These are phyloP conservation scores for Ophidiomyces ophidiicola DNA, from an alignment of 2,329 filamentous ascomycete species.

Conservation along the genomic window DNA sequence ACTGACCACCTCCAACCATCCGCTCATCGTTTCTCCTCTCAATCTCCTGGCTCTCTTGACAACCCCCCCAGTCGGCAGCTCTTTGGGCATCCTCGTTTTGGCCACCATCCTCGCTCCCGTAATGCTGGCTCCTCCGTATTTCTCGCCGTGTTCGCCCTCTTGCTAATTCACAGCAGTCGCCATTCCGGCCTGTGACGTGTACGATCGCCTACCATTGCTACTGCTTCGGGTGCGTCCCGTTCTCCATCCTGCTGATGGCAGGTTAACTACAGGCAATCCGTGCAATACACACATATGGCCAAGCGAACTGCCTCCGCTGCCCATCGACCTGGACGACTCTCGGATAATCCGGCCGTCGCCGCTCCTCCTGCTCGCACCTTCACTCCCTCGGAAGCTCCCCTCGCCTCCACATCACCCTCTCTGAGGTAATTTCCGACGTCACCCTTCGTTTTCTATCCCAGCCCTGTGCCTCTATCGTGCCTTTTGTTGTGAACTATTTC, in stretches of 20 bases:
- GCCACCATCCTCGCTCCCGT: too few species aligned
- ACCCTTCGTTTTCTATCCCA: constrained; percentile 9
- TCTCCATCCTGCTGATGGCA: constrained; percentile 32
- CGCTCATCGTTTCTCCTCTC: too few species aligned
- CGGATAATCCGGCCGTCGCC: constrained; percentile 26
- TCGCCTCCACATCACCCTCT: constrained; percentile 20
- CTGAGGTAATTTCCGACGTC: constrained; percentile 27
- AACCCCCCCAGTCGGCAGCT: too few species aligned
- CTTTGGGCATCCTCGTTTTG: too few species aligned
- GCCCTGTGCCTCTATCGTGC: constrained; percentile 5
- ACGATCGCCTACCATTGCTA: constrained; percentile 12
- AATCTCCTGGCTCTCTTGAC: too few species aligned
- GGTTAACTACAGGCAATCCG: constrained; percentile 24
- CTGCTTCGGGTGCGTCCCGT: constrained; percentile 9
- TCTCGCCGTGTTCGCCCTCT: too few species aligned
- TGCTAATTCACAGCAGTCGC: too few species aligned
- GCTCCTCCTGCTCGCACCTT: constrained; percentile 21
- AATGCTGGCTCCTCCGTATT: too few species aligned
- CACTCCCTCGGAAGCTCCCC: constrained; percentile 18
- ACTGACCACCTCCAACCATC: too few species aligned
- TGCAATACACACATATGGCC: constrained; percentile 35
- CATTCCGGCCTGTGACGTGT: constrained; percentile 10
- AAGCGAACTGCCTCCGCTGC: constrained; percentile 35
- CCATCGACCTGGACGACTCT: constrained; percentile 23
- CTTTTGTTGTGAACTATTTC: background rate